Percentiles rank a stretch among this genome's conserved stretches.
Conservation (phyloP, 768 basidiomycete genomes). For the Lyophyllum shimeji region DNA sequence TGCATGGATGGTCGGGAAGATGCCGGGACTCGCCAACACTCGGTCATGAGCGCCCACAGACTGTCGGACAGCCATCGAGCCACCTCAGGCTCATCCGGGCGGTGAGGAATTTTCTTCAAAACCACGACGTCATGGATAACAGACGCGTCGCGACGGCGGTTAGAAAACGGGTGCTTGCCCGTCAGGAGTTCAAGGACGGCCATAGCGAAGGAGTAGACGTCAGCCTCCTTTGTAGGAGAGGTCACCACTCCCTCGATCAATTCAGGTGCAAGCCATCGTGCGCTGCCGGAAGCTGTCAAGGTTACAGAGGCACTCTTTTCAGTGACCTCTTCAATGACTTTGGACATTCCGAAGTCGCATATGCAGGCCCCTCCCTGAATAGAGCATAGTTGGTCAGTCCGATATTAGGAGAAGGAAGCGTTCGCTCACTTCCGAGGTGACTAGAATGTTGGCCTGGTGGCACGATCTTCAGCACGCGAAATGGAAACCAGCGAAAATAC, state of each 20-base stretch:
- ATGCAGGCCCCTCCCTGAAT: slow-evolving; percentile 52
- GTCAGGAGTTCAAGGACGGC: slow-evolving; percentile 59
- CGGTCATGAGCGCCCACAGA: slow-evolving; percentile 45
- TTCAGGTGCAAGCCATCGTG: slow-evolving; percentile 65
- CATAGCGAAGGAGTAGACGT: slow-evolving; percentile 63
- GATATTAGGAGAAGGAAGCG: neutral
- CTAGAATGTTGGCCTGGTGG: slow-evolving; percentile 49
- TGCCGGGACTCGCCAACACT: slow-evolving; percentile 45
- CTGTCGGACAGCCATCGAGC: slow-evolving; percentile 42
- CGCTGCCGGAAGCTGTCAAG: slow-evolving; percentile 46
- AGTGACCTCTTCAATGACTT: slow-evolving; percentile 57
- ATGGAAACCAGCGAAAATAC: neutral
- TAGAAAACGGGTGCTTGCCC: slow-evolving; percentile 48
- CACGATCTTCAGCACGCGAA: neutral
- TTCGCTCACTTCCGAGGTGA: slow-evolving; percentile 43
- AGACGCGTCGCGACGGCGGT: slow-evolving; percentile 47
- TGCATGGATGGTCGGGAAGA: slow-evolving; percentile 39
- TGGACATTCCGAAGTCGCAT: slow-evolving; percentile 66
- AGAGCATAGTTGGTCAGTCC: neutral
- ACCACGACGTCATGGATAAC: slow-evolving; percentile 46
- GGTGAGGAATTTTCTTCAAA: slow-evolving; percentile 36
- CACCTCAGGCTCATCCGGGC: slow-evolving; percentile 36
- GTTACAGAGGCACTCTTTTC: slow-evolving; percentile 46
- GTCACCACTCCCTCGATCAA: slow-evolving; percentile 43
- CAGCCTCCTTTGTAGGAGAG: slow-evolving; percentile 45